Evolutionary conservation across 1,284 basidiomycete genomes (phyloP).

Genomic region (Pseudozyma tsukubaensis): DNA sequence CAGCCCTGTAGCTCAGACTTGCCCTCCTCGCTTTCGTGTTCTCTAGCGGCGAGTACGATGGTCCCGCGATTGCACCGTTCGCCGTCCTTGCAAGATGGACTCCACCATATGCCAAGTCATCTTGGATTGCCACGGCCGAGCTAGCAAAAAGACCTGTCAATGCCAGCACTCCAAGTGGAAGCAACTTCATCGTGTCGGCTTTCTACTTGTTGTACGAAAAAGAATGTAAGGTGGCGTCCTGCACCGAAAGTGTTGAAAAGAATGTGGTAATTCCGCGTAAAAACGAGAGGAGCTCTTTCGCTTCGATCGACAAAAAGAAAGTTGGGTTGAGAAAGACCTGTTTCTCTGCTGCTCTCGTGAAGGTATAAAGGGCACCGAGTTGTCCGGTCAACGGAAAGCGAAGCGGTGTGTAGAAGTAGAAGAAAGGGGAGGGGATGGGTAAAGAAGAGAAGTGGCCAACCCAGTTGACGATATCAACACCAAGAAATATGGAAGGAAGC

Average conservation of each 20-base stretch:
- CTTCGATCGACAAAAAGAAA: conserved; percentile 22
- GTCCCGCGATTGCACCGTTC: neutral
- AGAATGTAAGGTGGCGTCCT: conserved; percentile 20
- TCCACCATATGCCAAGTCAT: neutral
- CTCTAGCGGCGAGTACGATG: neutral
- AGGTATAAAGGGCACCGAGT: neutral
- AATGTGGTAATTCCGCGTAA: conserved; percentile 10
- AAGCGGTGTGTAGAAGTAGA: conserved; percentile 6
- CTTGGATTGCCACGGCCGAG: conserved; percentile 15
- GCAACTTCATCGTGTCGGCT: conserved; percentile 26
- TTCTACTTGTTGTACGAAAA: conserved; percentile 1
- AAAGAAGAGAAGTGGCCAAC: conserved; percentile 8
- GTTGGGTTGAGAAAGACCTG: conserved; percentile 8
- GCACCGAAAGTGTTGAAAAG: conserved; percentile 20
- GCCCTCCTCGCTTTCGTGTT: no score
- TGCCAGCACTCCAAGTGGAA: conserved; percentile 31
- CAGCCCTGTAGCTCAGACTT: conserved; percentile 2
- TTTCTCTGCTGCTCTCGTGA: conserved; percentile 12
- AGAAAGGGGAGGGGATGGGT: neutral
- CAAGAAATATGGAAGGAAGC: neutral
- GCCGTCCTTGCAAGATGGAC: neutral
- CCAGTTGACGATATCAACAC: conserved; percentile 8
- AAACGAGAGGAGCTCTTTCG: neutral
- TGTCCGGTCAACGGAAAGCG: conserved; percentile 33
- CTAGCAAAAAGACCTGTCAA: conserved; percentile 24